These are phyloP conservation scores for Garcia nutans DNA, from an alignment of 345 rosid species.

Conservation along the genomic window DNA sequence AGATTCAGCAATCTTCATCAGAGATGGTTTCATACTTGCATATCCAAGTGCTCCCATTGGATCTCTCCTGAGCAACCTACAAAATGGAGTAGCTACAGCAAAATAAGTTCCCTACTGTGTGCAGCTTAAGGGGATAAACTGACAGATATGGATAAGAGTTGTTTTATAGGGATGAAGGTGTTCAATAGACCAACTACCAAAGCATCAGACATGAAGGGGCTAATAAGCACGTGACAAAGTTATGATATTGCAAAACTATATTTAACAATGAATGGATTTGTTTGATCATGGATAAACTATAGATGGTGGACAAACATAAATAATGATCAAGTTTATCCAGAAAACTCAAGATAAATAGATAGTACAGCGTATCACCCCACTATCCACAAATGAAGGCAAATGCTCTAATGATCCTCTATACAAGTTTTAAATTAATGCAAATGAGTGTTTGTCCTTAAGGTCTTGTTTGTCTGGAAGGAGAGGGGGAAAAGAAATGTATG, in stretches of 20 bases:
- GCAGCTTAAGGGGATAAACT: background rate
- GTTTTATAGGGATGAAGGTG: background rate
- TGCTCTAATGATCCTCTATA: background rate
- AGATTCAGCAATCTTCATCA: constrained; percentile 70
- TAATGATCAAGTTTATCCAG: background rate
- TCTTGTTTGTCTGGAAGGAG: too few relatives aligned
- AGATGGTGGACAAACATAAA: background rate
- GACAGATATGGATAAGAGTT: too few relatives aligned
- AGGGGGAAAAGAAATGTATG: too few relatives aligned
- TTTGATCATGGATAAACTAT: background rate
- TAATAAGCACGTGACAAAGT: background rate
- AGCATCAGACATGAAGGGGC: background rate
- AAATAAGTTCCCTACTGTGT: constrained; percentile 10
- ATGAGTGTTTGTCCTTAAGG: background rate
- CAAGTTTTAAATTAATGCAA: background rate
- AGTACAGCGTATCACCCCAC: background rate
- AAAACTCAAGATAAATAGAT: background rate
- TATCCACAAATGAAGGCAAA: background rate
- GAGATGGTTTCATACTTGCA: constrained; percentile 64
- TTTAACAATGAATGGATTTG: background rate
- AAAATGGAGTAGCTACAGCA: constrained; percentile 17
- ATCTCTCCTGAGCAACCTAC: constrained; percentile 91
- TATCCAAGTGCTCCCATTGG: constrained; percentile 99
- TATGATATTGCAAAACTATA: background rate
- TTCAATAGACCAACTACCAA: background rate